These are phyloP conservation scores for Verbascum thapsus DNA, from an alignment of 257 asterid genomes.

Conservation along the genomic window DNA sequence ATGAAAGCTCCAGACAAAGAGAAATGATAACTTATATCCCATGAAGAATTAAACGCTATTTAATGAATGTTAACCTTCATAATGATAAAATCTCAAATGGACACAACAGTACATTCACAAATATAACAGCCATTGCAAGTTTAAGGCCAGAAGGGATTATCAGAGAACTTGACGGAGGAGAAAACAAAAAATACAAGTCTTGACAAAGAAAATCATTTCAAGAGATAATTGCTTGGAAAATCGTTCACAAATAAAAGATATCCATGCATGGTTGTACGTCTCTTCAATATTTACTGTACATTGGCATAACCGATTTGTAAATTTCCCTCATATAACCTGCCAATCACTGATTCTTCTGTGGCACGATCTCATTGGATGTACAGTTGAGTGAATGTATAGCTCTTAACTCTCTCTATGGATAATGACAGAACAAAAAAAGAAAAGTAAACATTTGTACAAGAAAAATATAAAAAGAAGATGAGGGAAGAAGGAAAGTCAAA, in stretches of 20 bases:
- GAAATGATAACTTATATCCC: conserved; percentile 15
- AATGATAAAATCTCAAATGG: conserved; percentile 4
- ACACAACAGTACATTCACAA: conserved; percentile 12
- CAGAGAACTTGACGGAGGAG: not conserved
- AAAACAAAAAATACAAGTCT: conserved; percentile 5
- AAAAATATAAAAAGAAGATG: no score
- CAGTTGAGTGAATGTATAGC: no score
- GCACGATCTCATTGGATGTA: no score
- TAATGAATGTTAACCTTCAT: conserved; percentile 14
- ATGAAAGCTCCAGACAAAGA: conserved; percentile 15
- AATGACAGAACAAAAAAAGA: no score
- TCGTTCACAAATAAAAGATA: not conserved
- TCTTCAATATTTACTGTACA: no score
- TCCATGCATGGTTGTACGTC: conserved; percentile 11
- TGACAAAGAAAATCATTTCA: not conserved
- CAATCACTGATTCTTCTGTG: no score
- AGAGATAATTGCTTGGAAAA: conserved; percentile 16
- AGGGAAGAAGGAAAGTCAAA: no score
- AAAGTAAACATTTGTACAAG: no score
- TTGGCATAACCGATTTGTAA: no score
- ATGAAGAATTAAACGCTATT: conserved; percentile 3
- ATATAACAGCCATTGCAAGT: not conserved
- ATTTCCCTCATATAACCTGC: no score
- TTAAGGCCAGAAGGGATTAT: conserved; percentile 10
- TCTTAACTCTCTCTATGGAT: no score